Base-by-base conservation (phyloP, 2,329 filamentous ascomycete genomes). In the Hawksworthiomyces lignivorus region DNA sequence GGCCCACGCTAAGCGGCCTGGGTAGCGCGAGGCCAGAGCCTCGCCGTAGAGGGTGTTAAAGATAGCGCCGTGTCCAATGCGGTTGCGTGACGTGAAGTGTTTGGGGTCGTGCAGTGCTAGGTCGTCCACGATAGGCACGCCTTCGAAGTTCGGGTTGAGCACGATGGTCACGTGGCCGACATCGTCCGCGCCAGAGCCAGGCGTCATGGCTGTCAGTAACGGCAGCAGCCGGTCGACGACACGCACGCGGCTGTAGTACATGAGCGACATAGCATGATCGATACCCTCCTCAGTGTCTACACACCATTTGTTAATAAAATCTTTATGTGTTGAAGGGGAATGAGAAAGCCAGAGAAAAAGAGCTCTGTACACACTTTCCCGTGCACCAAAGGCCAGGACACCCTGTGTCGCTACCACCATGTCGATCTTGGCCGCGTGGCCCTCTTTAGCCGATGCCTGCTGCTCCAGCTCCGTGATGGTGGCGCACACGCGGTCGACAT, bases 401-500 rank as follows among this genome's bases (percentile, higher is more conserved):
- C 51, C 60, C 35, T 60, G 57, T 21, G 50, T 54, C 48, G 56
- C 49, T 15, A 61, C 55, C 20, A 65, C 34, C n/a, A 57, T 50
- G 48, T 64, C 62, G 19, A 64, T 39, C 43, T 56, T 56, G 17
- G 57, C 18, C 9, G 15, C 22, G 27, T 35, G 34, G 10, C 27
- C 34, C 5, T 34, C 47, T 5, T 11, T 29, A 11, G 50, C 32
- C 14, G 44, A 27, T 3, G 37, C 41, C 7, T 45, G 43, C 36
- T 43, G 36, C 44, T 65, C 61, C 3, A 47, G 30, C 20, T 42
- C 32, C 2, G 43, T 49, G 34, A 65, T 56, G 8, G 58, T 50
- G 3, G 39, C 45, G 27, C 52, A 60, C 7, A 57, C 50, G 6
- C 41, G 43, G 45, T 65, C 62, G 9, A 63, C 60, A 22, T 62